A percentile compares a stretch with the other conserved stretches of the same genome.
Evolutionary conservation across 768 basidiomycete species (phyloP).

Genomic region (Podaxis sp.): DNA sequence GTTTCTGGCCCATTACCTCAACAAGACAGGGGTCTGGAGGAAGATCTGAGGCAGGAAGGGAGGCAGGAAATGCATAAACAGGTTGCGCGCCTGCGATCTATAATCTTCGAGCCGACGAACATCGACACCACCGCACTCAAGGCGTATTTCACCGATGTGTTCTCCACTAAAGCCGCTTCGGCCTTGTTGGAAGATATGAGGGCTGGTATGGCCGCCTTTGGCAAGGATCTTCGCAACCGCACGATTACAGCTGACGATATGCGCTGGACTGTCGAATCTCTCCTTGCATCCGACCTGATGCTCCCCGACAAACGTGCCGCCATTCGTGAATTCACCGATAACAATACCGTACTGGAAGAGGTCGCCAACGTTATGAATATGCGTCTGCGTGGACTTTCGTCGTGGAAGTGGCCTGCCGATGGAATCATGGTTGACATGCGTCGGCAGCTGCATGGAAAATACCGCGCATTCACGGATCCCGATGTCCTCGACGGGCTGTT

Average conservation of each 20-base stretch:
- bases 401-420: constrained; percentile 44
- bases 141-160: constrained; percentile 36
- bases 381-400: constrained; percentile 37
- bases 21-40: neutral
- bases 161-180: constrained; percentile 29
- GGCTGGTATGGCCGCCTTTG: constrained; percentile 26
- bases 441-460: constrained; percentile 44
- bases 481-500: constrained; percentile 45
- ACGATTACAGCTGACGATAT: constrained; percentile 27
- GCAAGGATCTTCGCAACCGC: constrained; percentile 23
- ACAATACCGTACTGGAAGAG: constrained; percentile 35
- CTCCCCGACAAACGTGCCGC: constrained; percentile 38
- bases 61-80: constrained; percentile 43
- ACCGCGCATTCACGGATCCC: constrained; percentile 41
- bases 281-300: constrained; percentile 36
- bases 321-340: constrained; percentile 38
- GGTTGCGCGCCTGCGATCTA: constrained; percentile 33
- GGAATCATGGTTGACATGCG: constrained; percentile 44
- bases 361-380: constrained; percentile 44
- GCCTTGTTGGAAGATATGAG: constrained; percentile 29
- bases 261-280: constrained; percentile 28
- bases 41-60: constrained; percentile 28
- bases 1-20: constrained; percentile 18
- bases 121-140: constrained; percentile 32
- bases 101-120: constrained; percentile 36